These are phyloP conservation scores for Musa schizocarpa DNA, from an alignment of 176 grass and related monocot species.

Conservation along the genomic window DNA sequence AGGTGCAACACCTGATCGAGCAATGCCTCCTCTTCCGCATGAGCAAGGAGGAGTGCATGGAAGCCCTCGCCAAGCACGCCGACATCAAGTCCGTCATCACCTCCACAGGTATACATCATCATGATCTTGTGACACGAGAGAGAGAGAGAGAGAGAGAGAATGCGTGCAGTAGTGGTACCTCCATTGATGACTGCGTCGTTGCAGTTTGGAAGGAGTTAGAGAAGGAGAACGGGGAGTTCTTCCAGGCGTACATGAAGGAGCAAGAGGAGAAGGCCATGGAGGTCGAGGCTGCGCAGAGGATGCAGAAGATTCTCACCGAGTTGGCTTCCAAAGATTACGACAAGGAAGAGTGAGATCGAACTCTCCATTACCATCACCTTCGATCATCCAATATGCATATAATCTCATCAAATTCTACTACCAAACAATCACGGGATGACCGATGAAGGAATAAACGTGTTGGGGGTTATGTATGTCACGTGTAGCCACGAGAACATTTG, in stretches of 20 bases:
- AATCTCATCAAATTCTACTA: too few relatives aligned
- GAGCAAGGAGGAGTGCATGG: constrained; percentile 49
- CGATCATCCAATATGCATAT: too few relatives aligned
- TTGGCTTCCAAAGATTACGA: not conserved
- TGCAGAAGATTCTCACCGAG: constrained; percentile 8
- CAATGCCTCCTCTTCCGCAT: constrained; percentile 39
- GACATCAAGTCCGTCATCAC: constrained; percentile 48
- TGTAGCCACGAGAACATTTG: too few relatives aligned
- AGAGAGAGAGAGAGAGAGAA: too few relatives aligned
- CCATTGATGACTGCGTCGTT: too few relatives aligned
- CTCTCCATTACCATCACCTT: too few relatives aligned
- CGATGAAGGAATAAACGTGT: too few relatives aligned
- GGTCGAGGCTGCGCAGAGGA: not conserved
- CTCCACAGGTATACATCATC: constrained; percentile 26
- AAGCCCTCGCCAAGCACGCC: constrained; percentile 42
- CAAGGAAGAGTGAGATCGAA: not conserved
- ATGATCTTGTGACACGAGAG: too few relatives aligned
- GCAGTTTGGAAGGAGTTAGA: constrained; percentile 1
- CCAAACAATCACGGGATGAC: too few relatives aligned
- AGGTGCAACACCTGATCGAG: constrained; percentile 55
- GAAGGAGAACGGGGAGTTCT: constrained; percentile 20
- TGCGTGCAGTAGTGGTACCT: too few relatives aligned
- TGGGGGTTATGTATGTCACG: too few relatives aligned
- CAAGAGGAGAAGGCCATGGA: constrained; percentile 1
- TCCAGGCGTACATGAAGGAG: not conserved